These are phyloP conservation scores for Vigna hirtella DNA, from an alignment of 306 rosid genomes.

Conservation along the genomic window DNA sequence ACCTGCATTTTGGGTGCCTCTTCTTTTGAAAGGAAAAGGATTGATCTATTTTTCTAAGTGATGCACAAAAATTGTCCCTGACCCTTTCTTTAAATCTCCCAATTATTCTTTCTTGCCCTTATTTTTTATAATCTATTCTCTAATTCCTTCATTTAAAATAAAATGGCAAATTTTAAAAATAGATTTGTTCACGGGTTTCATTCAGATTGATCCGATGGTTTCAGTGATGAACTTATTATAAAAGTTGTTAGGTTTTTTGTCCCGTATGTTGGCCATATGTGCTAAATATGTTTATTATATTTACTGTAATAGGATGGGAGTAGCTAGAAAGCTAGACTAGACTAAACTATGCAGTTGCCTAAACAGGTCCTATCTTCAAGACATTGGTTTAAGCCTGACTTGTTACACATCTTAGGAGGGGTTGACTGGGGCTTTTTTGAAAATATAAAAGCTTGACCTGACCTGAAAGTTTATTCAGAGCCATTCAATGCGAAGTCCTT, in stretches of 20 bases:
- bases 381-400: neutral
- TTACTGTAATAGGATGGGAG: neutral
- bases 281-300: neutral
- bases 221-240: neutral
- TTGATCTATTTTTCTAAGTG: no score
- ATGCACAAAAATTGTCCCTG: no score
- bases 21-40: neutral
- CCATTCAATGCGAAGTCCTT: neutral
- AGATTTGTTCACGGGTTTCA: neutral
- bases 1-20: neutral
- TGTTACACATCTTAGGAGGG: neutral
- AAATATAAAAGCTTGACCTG: neutral
- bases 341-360: slow-evolving; percentile 1
- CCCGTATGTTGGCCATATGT: neutral
- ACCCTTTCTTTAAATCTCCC: neutral
- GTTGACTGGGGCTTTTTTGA: neutral
- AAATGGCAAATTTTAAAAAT: neutral
- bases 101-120: neutral
- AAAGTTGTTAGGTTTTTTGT: neutral
- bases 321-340: neutral
- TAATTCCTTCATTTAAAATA: neutral
- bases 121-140: neutral
- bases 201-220: neutral
- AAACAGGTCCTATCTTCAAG: neutral
- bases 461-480: neutral